phyloP scores from a whole-genome alignment of 495 filamentous ascomycete species.

The Chaetomium cochliodes region DNA sequence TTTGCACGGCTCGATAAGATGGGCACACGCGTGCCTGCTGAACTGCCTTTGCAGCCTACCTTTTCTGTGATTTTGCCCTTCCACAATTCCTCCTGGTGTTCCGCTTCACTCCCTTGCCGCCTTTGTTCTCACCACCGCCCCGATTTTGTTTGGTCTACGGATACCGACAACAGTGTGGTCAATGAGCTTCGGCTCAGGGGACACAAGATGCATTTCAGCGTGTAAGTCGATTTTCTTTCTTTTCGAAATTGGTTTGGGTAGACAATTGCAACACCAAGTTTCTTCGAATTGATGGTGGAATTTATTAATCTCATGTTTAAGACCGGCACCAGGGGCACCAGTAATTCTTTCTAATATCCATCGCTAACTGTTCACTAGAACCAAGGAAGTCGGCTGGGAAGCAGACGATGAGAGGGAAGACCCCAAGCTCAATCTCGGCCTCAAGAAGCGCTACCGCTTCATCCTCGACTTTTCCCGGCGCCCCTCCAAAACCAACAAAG shows the following conservation, averaged over 20 bases:
- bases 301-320: not conserved
- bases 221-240: conserved; percentile 11
- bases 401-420: not conserved
- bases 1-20: not conserved
- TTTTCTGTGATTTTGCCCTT: not conserved
- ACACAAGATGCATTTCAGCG: conserved; percentile 11
- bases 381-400: conserved; percentile 18
- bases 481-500: not conserved
- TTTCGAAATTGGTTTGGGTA: not conserved
- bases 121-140: not conserved
- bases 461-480: conserved; percentile 14
- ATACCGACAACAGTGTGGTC: not conserved
- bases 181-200: not conserved
- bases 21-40: not conserved
- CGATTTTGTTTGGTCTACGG: not conserved
- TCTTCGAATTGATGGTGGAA: not conserved
- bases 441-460: conserved; percentile 13
- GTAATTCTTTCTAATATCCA: not conserved
- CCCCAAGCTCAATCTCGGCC: not conserved
- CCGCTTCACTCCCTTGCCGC: not conserved
- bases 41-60: not conserved
- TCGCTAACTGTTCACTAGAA: not conserved
- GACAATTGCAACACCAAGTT: not conserved
- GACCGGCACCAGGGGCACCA: too few species aligned
- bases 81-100: conserved; percentile 2